Conservation (phyloP, 345 rosid species). For the Bruguiera parviflora region DNA sequence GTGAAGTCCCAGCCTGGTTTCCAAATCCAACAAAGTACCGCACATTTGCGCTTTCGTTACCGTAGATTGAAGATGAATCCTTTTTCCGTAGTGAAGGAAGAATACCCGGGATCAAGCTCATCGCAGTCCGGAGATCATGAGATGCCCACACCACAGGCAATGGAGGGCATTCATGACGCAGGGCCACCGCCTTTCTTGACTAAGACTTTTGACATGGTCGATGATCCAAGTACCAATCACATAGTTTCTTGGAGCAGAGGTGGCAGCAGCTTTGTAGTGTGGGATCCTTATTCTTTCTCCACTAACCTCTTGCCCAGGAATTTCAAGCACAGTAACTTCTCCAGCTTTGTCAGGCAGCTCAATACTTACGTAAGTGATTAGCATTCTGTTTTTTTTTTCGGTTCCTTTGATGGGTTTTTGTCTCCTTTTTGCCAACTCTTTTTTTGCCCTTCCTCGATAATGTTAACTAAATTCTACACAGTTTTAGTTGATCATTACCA, state of each 20-base stretch:
- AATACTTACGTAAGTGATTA: constrained; percentile 29
- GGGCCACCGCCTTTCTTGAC: constrained; percentile 33
- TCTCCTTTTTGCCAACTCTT: neutral
- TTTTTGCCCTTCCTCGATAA: neutral
- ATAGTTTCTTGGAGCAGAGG: constrained; percentile 29
- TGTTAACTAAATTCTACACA: no score
- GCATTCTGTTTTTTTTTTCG: no score
- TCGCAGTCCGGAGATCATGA: constrained; percentile 18
- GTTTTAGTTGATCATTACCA: no score
- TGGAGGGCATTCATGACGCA: constrained; percentile 68
- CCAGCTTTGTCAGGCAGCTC: constrained; percentile 39
- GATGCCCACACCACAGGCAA: constrained; percentile 45
- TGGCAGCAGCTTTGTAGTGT: constrained; percentile 30
- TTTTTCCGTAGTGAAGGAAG: constrained; percentile 37
- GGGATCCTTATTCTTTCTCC: constrained; percentile 31
- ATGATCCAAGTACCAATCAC: constrained; percentile 19
- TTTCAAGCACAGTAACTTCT: constrained; percentile 34
- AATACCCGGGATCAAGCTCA: constrained; percentile 31
- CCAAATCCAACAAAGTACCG: neutral
- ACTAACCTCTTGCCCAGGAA: constrained; percentile 20
- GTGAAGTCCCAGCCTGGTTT: no score
- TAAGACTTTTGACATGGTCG: constrained; percentile 36
- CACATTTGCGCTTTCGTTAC: neutral
- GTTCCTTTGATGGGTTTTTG: neutral
- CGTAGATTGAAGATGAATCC: constrained; percentile 39